Percentiles rank a stretch among this genome's conserved stretches.
Evolutionary conservation across 2,329 filamentous ascomycete genomes (phyloP).

Genomic region (Aureobasidium zeae): DNA sequence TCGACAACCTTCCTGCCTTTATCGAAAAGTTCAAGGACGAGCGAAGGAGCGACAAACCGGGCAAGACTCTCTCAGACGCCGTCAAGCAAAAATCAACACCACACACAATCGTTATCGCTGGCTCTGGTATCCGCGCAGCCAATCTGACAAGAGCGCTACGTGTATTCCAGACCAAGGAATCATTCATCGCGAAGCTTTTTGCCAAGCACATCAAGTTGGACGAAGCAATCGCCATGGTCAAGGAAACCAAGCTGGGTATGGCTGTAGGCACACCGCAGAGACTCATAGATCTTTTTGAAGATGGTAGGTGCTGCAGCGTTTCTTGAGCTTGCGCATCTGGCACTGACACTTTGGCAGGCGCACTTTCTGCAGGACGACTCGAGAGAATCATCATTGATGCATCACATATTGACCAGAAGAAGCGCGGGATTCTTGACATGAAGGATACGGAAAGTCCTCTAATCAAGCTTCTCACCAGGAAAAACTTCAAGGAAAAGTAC

Average conservation of each 20-base stretch:
- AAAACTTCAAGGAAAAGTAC: constrained; percentile 64
- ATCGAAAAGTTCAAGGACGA: constrained; percentile 46
- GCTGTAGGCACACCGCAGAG: constrained; percentile 84
- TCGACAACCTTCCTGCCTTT: constrained; percentile 69
- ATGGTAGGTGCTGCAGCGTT: constrained; percentile 48
- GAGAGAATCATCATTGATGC: constrained; percentile 80
- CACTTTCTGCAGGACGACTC: constrained; percentile 60
- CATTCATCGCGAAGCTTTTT: constrained; percentile 80
- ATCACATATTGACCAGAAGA: constrained; percentile 90
- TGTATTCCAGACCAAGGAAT: constrained; percentile 69
- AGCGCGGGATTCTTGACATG: constrained; percentile 89
- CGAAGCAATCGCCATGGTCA: constrained; percentile 70
- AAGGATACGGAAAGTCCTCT: constrained; percentile 80
- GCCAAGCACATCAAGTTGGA: constrained; percentile 96
- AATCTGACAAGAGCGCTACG: constrained; percentile 70
- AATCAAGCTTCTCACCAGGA: constrained; percentile 60
- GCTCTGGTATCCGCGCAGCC: constrained; percentile 75
- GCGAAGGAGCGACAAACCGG: constrained; percentile 7
- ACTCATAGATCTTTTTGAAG: constrained; percentile 70
- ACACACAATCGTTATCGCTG: constrained; percentile 83
- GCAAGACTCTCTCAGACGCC: constrained; percentile 50
- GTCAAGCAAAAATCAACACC: constrained; percentile 52
- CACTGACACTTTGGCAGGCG: constrained; percentile 40
- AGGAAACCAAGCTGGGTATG: constrained; percentile 62
- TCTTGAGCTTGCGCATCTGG: constrained; percentile 13